A percentile compares a stretch with the other conserved stretches of the same genome.
phyloP scores from a whole-genome alignment of 495 filamentous ascomycete species.

The Cenococcum geophilum region DNA sequence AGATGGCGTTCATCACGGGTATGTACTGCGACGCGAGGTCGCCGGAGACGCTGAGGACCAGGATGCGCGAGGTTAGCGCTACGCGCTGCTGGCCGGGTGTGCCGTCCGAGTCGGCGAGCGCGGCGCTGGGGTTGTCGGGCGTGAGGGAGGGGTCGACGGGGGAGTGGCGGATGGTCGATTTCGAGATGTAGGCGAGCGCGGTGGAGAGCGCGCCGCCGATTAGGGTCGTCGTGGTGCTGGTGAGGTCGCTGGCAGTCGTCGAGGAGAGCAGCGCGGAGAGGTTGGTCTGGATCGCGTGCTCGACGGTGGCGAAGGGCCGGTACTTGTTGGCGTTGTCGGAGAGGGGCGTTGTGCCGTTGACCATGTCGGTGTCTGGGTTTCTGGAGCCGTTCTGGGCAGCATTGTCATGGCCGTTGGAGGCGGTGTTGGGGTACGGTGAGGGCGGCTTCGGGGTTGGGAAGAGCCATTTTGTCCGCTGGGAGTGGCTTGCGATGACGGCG shows the following conservation, averaged over 20 bases:
- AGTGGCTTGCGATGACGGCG: conserved; percentile 85
- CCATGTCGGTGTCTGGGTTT: conserved; percentile 2
- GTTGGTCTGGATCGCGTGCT: conserved; percentile 65
- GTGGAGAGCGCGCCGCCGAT: conserved; percentile 88
- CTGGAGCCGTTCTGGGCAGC: not conserved
- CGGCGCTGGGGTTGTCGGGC: conserved; percentile 26
- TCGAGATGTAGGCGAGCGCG: conserved; percentile 82
- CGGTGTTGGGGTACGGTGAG: conserved; percentile 30
- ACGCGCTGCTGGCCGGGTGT: conserved; percentile 33
- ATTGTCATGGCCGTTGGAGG: conserved; percentile 39
- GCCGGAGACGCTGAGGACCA: conserved; percentile 66
- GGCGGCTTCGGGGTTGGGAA: conserved; percentile 55
- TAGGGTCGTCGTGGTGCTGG: conserved; percentile 61
- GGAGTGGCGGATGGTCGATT: conserved; percentile 42
- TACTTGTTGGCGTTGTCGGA: conserved; percentile 76
- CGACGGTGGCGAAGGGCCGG: conserved; percentile 79
- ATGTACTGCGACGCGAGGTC: conserved; percentile 89
- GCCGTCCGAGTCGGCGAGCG: conserved; percentile 34
- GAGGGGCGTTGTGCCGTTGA: conserved; percentile 15
- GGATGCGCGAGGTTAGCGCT: conserved; percentile 64
- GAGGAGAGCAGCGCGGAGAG: conserved; percentile 61
- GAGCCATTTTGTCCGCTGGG: conserved; percentile 76
- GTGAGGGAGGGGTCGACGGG: conserved; percentile 23
- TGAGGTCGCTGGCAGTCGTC: conserved; percentile 56
- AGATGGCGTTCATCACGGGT: conserved; percentile 94